Evolutionary conservation across 176 grass and related monocot species (phyloP).

Genomic region (Raddia guianensis): DNA sequence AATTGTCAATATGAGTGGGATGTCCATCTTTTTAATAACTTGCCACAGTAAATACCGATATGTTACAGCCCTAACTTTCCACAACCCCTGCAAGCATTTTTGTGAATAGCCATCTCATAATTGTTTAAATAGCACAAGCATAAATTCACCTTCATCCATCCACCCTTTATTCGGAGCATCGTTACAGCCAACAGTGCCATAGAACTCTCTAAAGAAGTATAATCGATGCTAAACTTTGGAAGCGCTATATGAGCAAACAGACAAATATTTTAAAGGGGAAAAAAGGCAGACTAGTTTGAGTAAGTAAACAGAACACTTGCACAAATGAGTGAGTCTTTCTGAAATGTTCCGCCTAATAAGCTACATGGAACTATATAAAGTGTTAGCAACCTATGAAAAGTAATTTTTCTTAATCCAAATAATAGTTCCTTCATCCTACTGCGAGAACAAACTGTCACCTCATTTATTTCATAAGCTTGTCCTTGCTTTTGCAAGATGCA

Average conservation of each 20-base stretch:
- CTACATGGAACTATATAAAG: conserved; percentile 17
- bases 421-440: neutral
- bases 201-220: neutral
- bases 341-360: conserved; percentile 33
- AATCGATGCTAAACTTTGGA: neutral
- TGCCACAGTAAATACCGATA: neutral
- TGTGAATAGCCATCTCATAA: neutral
- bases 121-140: neutral
- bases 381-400: neutral
- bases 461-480: neutral
- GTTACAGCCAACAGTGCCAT: neutral
- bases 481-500: conserved; percentile 31
- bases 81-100: neutral
- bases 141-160: neutral
- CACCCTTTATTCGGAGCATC: neutral
- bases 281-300: neutral
- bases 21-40: neutral
- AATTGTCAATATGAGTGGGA: neutral
- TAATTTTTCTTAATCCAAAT: neutral
- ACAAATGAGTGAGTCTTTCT: neutral
- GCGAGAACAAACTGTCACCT: neutral
- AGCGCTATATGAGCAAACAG: neutral
- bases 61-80: conserved; percentile 7
- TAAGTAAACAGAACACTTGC: neutral
- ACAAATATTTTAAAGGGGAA: neutral